Evolutionary conservation across 192 early-diverging fungal genomes (phyloP).

Genomic region (Backusella tarrabulga): DNA sequence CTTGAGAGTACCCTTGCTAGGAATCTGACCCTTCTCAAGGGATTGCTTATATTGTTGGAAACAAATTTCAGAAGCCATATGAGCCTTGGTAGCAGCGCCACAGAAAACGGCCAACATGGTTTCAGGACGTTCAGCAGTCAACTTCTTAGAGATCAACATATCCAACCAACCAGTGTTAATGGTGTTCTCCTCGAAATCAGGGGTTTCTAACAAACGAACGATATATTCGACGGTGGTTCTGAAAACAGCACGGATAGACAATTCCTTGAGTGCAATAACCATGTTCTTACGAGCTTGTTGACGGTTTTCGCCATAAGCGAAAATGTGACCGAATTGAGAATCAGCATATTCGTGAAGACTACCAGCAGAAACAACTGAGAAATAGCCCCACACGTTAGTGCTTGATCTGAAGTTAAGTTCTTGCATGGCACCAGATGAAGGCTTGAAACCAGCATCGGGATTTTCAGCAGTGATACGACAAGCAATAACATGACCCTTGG

Average conservation of each 20-base stretch:
- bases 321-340: conserved; percentile 98
- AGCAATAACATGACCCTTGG: conserved; percentile 98
- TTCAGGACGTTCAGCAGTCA: conserved; percentile 91
- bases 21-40: conserved; percentile 93
- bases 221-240: conserved; percentile 98
- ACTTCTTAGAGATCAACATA: conserved; percentile 82
- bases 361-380: conserved; percentile 91
- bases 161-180: conserved; percentile 98
- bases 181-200: conserved; percentile 84
- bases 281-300: conserved; percentile 93
- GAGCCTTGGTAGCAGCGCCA: conserved; percentile 88
- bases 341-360: conserved; percentile 99
- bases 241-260: conserved; percentile 98
- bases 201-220: conserved; percentile 87
- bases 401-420: conserved; percentile 96
- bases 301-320: conserved; percentile 94
- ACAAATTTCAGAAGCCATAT: conserved; percentile 61
- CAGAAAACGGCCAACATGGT: conserved; percentile 88
- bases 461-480: conserved; percentile 99
- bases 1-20: conserved; percentile 68
- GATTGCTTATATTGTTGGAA: conserved; percentile 74
- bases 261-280: conserved; percentile 96
- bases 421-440: conserved; percentile 92
- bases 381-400: conserved; percentile 99
- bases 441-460: conserved; percentile 99